phyloP scores from a whole-genome alignment of 768 basidiomycete species.

The Termitomyces sp. region DNA sequence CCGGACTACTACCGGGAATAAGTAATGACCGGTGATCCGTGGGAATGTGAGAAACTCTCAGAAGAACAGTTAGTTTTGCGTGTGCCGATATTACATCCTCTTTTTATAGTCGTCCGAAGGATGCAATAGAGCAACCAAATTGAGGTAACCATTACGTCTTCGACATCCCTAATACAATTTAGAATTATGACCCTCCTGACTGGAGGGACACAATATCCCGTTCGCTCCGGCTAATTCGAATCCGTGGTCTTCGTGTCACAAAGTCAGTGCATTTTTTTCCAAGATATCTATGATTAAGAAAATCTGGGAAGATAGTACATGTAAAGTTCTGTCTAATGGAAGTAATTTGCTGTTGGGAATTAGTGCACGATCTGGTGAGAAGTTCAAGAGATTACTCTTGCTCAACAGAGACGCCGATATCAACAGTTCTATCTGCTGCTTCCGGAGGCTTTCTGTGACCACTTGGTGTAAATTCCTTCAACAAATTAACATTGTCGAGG shows the following conservation, averaged over 20 bases:
- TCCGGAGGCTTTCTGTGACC: slow-evolving; percentile 10
- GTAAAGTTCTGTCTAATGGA: background rate
- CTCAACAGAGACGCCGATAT: slow-evolving; percentile 15
- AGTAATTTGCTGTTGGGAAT: slow-evolving; percentile 9
- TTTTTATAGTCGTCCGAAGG: background rate
- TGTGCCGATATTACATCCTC: background rate
- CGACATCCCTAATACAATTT: background rate
- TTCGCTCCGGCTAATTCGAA: background rate
- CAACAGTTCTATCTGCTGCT: slow-evolving; percentile 11
- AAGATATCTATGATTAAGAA: background rate
- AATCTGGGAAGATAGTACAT: background rate
- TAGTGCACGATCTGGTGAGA: background rate
- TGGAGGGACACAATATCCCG: background rate
- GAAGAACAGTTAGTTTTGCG: background rate
- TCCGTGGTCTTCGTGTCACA: background rate
- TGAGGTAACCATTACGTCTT: background rate
- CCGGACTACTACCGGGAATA: background rate
- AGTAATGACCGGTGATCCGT: background rate
- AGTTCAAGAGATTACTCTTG: slow-evolving; percentile 10
- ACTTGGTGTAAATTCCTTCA: slow-evolving; percentile 4
- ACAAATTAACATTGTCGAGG: background rate
- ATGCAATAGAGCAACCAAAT: background rate
- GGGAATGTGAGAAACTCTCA: background rate
- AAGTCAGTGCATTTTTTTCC: background rate
- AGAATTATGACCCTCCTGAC: background rate